Conservation (phyloP, 148 eudicot species). For the Cornus controversa region DNA sequence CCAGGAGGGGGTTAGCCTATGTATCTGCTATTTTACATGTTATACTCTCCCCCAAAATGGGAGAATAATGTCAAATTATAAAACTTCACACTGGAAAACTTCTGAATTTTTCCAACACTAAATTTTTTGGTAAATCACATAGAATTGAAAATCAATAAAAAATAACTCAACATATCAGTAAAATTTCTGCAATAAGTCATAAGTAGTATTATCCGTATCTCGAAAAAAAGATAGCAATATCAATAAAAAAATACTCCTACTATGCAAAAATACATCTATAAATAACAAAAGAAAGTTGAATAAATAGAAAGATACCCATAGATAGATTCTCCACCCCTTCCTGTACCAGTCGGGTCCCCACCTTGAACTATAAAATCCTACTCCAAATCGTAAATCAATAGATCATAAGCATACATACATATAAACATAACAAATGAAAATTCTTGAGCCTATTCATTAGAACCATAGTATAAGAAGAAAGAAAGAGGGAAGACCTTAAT, state of each 20-base stretch:
- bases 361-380: conserved; percentile 97
- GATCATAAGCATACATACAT: background rate
- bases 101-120: no score
- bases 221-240: background rate
- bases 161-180: no score
- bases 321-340: conserved; percentile 91
- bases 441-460: background rate
- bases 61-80: no score
- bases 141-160: no score
- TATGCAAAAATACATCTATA: background rate
- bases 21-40: no score
- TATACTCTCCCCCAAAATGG: no score
- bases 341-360: conserved; percentile 97
- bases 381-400: conserved; percentile 9
- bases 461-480: background rate
- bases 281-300: background rate
- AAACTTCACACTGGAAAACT: no score
- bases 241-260: background rate
- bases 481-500: conserved; percentile 46
- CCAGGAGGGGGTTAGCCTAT: no score
- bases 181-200: no score
- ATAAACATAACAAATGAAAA: background rate
- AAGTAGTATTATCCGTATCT: no score
- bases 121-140: no score
- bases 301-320: conserved; percentile 53